phyloP scores from a whole-genome alignment of 257 asterid species.

The Scutellaria barbata region DNA sequence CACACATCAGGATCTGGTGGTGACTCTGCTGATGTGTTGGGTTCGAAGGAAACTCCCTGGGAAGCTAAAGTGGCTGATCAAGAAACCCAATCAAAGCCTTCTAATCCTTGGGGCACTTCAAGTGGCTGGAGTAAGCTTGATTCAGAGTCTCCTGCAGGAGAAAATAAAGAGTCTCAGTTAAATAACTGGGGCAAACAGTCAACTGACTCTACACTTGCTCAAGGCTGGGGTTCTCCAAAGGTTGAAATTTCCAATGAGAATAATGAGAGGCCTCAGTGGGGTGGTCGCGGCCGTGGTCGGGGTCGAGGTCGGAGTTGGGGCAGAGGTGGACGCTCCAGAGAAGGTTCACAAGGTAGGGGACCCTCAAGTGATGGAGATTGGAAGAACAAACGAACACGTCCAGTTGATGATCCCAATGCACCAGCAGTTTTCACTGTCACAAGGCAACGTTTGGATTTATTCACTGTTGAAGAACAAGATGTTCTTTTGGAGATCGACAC shows the following conservation, averaged over 20 bases:
- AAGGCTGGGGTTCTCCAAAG: constrained; percentile 45
- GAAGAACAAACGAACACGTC: constrained; percentile 56
- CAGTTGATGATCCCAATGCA: constrained; percentile 54
- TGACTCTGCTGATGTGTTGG: constrained; percentile 20
- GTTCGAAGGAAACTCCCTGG: constrained; percentile 34
- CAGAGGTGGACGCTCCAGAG: constrained; percentile 50
- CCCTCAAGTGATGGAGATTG: constrained; percentile 60
- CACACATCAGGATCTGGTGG: constrained; percentile 31
- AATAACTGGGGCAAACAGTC: constrained; percentile 45
- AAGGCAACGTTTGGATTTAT: constrained; percentile 69
- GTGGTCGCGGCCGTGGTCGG: constrained; percentile 48
- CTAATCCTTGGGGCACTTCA: constrained; percentile 50
- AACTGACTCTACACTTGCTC: constrained; percentile 35
- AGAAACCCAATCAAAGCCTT: constrained; percentile 38
- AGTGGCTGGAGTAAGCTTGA: constrained; percentile 49
- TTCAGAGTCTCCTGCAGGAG: constrained; percentile 35
- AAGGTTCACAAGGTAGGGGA: constrained; percentile 66
- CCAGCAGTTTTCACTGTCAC: constrained; percentile 55
- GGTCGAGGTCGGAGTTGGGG: constrained; percentile 57
- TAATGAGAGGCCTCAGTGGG: constrained; percentile 46
- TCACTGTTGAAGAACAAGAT: constrained; percentile 88
- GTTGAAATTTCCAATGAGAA: constrained; percentile 33
- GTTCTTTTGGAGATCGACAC: constrained; percentile 65
- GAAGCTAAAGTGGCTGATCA: constrained; percentile 40
- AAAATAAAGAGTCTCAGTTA: constrained; percentile 37